Evolutionary conservation across 2,329 filamentous ascomycete genomes (phyloP), one percentile per base, ranked within the genome.

Genomic region (Xylariales sp.): DNA sequence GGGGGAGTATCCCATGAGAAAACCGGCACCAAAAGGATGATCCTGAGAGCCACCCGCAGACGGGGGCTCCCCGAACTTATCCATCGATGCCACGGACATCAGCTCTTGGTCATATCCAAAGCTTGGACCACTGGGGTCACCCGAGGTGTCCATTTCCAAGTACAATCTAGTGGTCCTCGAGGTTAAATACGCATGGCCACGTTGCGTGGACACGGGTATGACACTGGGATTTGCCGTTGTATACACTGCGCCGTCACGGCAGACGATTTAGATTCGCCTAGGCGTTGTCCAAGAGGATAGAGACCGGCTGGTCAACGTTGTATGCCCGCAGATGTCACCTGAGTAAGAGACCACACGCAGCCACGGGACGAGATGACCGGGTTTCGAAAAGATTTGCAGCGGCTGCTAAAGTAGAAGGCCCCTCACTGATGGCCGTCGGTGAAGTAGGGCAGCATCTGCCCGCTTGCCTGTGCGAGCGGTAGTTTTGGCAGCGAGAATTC

Each of bases 61-160:
- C 8, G 14, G 27, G 11, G 35, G 28, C 4, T 23, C 13, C 11
- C 20, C n/a, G 29, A 18, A 38, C 28, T 33, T 33, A 19, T 19
- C 36, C 36, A 23, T 16, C 25, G 29, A 33, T 12, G 29, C 27
- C 5, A 21, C 11, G 10, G 36, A 17, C 3, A 20, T 23, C 29
- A 38, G 16, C 3, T 16, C 18, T 14, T 21, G 27, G n/a, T n/a
- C n/a, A 28, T 30, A 37, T 20, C 21, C 37, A 23, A 17, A 27
- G 16, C 10, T 16, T 13, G 20, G 37, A 17, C 20, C 29, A 33
- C 28, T 29, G 21, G 15, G 29, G 33, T 39, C 21, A 23, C 14
- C 30, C 12, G 29, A 17, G 17, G 5, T 19, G 29, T 33, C 37
- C 37, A 39, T 39, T 14, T 38, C 28, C 14, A 16, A 13, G 12